These are phyloP conservation scores for Penicillium sp. DNA, from an alignment of 2,329 filamentous ascomycete species.

Conservation along the genomic window DNA sequence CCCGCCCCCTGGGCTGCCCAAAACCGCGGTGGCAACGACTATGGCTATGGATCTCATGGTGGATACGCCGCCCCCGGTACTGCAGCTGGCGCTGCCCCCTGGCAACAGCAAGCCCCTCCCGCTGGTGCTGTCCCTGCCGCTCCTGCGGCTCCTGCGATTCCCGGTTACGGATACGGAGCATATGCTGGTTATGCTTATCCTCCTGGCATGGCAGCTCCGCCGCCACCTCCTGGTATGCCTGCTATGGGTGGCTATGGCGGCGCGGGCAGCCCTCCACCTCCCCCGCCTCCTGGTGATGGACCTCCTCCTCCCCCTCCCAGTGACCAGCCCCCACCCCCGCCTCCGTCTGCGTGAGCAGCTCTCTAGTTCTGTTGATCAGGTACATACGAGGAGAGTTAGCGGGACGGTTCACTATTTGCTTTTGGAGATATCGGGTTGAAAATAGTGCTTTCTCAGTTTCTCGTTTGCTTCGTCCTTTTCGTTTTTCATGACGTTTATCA, in stretches of 20 bases:
- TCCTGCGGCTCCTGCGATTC: constrained; percentile 49
- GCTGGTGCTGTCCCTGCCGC: constrained; percentile 48
- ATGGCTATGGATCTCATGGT: constrained; percentile 42
- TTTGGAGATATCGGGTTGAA: neutral
- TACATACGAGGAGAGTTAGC: neutral
- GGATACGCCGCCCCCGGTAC: constrained; percentile 49
- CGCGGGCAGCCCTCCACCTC: constrained; percentile 42
- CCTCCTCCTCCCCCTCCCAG: constrained; percentile 52
- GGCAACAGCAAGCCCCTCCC: constrained; percentile 61
- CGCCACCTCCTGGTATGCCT: constrained; percentile 50
- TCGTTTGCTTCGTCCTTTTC: neutral
- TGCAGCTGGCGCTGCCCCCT: constrained; percentile 54
- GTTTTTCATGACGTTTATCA: neutral
- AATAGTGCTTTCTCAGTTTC: neutral
- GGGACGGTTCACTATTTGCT: neutral
- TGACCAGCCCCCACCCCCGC: constrained; percentile 64
- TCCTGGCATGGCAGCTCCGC: constrained; percentile 51
- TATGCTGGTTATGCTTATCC: constrained; percentile 52
- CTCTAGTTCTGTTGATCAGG: neutral
- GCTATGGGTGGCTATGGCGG: constrained; percentile 41
- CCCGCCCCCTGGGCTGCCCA: constrained; percentile 40
- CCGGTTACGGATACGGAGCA: constrained; percentile 60
- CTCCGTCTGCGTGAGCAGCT: constrained; percentile 48
- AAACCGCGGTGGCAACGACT: constrained; percentile 48
- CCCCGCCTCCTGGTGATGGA: constrained; percentile 36